A percentile compares a stretch with the other conserved stretches of the same genome.
These are phyloP conservation scores for Dactylellina leptospora DNA, from an alignment of 2,329 filamentous ascomycete genomes.

Conservation along the genomic window DNA sequence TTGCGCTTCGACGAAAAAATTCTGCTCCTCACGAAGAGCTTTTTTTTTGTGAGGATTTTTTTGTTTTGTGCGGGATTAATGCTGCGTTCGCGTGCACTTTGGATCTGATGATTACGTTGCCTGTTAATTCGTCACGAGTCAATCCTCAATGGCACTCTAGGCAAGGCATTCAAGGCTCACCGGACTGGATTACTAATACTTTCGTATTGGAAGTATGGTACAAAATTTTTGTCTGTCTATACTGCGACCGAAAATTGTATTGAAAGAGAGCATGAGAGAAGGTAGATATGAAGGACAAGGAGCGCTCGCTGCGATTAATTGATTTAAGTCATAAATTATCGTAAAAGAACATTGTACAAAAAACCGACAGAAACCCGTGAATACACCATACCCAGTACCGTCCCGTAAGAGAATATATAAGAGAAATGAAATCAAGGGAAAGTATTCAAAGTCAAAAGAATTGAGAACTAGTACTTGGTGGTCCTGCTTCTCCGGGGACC, in stretches of 20 bases:
- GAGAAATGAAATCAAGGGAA: not conserved
- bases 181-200: not conserved
- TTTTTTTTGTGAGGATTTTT: not conserved
- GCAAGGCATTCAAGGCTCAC: not conserved
- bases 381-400: slow-evolving; percentile 6
- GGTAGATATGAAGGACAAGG: too few species aligned
- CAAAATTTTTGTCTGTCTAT: not conserved
- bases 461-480: slow-evolving; percentile 28
- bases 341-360: not conserved
- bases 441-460: slow-evolving; percentile 4
- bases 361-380: not conserved
- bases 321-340: not conserved
- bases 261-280: too few species aligned
- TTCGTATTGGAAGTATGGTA: not conserved
- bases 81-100: not conserved
- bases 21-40: not conserved
- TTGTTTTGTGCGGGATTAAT: not conserved
- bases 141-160: not conserved
- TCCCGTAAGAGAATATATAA: not conserved
- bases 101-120: not conserved
- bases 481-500: slow-evolving; percentile 36
- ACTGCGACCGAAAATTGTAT: too few species aligned
- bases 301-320: not conserved
- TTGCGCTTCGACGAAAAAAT: not conserved
- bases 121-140: not conserved